Conservation (phyloP, 805 yeast genomes). For the Jamesozyma piceae region DNA sequence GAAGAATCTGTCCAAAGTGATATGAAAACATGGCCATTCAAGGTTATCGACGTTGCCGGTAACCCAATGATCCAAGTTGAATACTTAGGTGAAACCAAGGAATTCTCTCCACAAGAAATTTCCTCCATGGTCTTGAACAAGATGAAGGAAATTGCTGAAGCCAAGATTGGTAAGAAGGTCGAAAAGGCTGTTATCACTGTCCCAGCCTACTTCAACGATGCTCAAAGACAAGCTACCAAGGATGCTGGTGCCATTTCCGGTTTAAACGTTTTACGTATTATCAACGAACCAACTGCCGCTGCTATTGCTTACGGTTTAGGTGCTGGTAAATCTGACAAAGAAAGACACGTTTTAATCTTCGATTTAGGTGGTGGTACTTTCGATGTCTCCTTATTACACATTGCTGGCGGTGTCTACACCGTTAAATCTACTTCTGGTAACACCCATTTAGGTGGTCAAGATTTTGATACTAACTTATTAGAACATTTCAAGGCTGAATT, state of each 20-base stretch:
- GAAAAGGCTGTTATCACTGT: slow-evolving; percentile 67
- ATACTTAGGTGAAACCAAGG: slow-evolving; percentile 58
- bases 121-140: slow-evolving; percentile 69
- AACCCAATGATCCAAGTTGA: slow-evolving; percentile 63
- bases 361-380: slow-evolving; percentile 99
- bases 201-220: slow-evolving; percentile 77
- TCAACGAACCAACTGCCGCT: slow-evolving; percentile 90
- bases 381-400: slow-evolving; percentile 82
- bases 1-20: slow-evolving; percentile 76
- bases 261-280: slow-evolving; percentile 69
- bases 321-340: slow-evolving; percentile 72
- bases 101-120: slow-evolving; percentile 66
- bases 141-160: slow-evolving; percentile 76
- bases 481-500: slow-evolving; percentile 89
- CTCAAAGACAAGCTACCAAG: slow-evolving; percentile 77
- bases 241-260: slow-evolving; percentile 92
- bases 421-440: slow-evolving; percentile 99
- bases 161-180: slow-evolving; percentile 53
- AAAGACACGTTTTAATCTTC: slow-evolving; percentile 84
- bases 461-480: slow-evolving; percentile 91
- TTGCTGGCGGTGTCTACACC: slow-evolving; percentile 93
- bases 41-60: slow-evolving; percentile 53
- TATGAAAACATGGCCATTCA: slow-evolving; percentile 84
- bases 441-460: slow-evolving; percentile 99
- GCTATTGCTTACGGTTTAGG: slow-evolving; percentile 98